Base-by-base conservation (phyloP, 2,329 filamentous ascomycete species). In the Fusarium lateritium region DNA sequence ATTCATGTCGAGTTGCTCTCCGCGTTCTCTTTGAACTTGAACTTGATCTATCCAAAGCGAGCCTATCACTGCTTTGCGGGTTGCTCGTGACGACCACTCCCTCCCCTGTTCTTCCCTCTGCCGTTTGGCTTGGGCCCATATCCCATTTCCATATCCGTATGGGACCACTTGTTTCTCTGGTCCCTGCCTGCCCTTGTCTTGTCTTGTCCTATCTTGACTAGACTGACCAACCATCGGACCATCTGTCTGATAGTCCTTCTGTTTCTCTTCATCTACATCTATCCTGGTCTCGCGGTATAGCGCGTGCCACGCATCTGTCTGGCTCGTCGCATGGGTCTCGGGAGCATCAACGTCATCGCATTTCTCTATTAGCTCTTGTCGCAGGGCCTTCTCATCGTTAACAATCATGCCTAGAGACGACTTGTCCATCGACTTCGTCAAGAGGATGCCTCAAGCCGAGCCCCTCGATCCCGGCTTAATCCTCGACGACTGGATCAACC, bases 401-500 rank as follows among this genome's bases (percentile, higher is more conserved):
- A 89, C 87, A 85, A 81, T 81, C 80, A 91, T 91, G 89, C 89
- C 89, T 83, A 91, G 89, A 89, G 89, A 91, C 89, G 89, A 91
- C 78, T 82, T 91, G 74, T 87, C 88, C 77, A 91, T 91, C 83
- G 89, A 91, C 81, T 90, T 90, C 79, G 87, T 89, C 76, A 85
- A 85, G 81, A 89, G 83, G 83, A 90, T 90, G 87, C 86, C 87
- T 76, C 85, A 83, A 76, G 82, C 82, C 76, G 89, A 91, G 77
- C 82, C 85, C 64, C 84, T 89, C 78, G 89, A 91, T 73, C 87
- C 88, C 61, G 85, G 91, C 57, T 84, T 91, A 69, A 89, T 94
- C 75, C 87, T 94, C 73, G 92, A 95, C 78, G 91, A 94, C 78
- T 94, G 92, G 84, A 88, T 91, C 76, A 89, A 91, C 77, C 85